These are phyloP conservation scores for Mortierella claussenii DNA, from an alignment of 192 early-diverging fungal species.

Conservation along the genomic window DNA sequence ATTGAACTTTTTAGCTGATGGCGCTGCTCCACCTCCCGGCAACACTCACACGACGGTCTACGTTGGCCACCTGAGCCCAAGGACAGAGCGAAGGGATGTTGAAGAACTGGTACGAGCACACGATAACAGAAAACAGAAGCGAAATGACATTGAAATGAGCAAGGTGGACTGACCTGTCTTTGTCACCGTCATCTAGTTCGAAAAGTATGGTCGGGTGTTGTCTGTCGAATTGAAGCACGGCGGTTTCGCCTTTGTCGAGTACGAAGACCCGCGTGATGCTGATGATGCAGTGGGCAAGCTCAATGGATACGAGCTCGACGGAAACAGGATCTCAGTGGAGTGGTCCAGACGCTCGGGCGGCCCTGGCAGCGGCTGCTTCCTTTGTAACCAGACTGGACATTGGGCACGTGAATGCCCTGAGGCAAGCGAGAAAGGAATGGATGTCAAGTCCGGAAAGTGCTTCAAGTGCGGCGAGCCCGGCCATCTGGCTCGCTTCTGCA, in stretches of 20 bases:
- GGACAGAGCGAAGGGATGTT: slow-evolving; percentile 61
- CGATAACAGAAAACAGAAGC: too few species aligned
- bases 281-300: slow-evolving; percentile 62
- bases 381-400: slow-evolving; percentile 62
- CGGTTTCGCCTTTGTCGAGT: slow-evolving; percentile 66
- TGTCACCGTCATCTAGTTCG: too few species aligned
- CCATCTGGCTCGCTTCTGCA: slow-evolving; percentile 62
- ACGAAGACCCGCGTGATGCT: slow-evolving; percentile 64
- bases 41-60: slow-evolving; percentile 54
- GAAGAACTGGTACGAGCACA: slow-evolving; percentile 58
- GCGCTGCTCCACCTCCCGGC: slow-evolving; percentile 22
- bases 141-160: too few species aligned
- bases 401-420: slow-evolving; percentile 66
- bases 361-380: slow-evolving; percentile 63
- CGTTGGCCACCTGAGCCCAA: slow-evolving; percentile 60
- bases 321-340: slow-evolving; percentile 60
- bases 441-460: slow-evolving; percentile 64
- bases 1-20: slow-evolving; percentile 1
- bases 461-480: slow-evolving; percentile 64
- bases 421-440: slow-evolving; percentile 64
- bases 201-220: slow-evolving; percentile 60
- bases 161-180: too few species aligned
- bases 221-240: slow-evolving; percentile 63
- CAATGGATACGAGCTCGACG: slow-evolving; percentile 64
- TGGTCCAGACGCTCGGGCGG: slow-evolving; percentile 61